Conservation (phyloP, 768 basidiomycete species). For the Tricholoma furcatifolium region DNA sequence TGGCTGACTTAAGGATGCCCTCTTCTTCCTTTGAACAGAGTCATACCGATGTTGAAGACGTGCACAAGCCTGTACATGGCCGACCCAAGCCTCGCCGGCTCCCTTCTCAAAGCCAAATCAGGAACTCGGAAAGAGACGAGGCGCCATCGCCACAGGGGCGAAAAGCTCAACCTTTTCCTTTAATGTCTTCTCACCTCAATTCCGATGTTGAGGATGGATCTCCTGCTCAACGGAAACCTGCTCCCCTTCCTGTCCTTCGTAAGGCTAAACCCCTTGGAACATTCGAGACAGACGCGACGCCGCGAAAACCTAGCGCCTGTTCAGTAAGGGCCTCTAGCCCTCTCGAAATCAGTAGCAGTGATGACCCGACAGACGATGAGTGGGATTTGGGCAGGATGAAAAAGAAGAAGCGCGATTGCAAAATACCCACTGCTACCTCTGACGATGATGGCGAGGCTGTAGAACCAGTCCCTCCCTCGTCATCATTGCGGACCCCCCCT, state of each 20-base stretch:
- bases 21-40: neutral
- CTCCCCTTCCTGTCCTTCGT: neutral
- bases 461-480: neutral
- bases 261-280: neutral
- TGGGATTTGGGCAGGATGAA: conserved; percentile 14
- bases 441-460: neutral
- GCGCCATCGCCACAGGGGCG: neutral
- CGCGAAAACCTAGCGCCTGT: neutral
- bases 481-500: conserved; percentile 3
- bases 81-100: neutral
- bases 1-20: conserved; percentile 8
- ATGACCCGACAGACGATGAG: conserved; percentile 1
- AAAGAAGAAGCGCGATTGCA: conserved; percentile 5
- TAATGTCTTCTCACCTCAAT: neutral
- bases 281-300: conserved; percentile 6
- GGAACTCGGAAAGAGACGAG: neutral
- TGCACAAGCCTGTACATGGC: neutral
- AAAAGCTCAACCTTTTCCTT: neutral
- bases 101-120: neutral
- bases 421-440: neutral
- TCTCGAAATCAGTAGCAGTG: conserved; percentile 10
- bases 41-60: conserved; percentile 2
- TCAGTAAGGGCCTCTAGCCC: neutral
- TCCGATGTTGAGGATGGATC: neutral
- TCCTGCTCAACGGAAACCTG: neutral